Conservation (phyloP, 2,329 filamentous ascomycete species). For the Colletotrichum liaoningense region DNA sequence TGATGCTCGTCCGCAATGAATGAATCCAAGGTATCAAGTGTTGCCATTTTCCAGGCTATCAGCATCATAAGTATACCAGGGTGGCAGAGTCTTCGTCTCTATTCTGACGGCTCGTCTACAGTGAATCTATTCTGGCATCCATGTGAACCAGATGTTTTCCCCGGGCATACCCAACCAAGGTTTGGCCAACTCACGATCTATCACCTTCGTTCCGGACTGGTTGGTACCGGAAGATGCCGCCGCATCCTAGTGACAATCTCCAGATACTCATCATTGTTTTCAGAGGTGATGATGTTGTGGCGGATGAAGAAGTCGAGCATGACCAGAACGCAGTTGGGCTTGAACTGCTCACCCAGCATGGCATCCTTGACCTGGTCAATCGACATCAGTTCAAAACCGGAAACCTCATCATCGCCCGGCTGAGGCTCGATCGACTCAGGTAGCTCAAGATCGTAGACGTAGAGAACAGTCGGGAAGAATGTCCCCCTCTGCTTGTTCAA, state of each 20-base stretch:
- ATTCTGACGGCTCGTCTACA: background rate
- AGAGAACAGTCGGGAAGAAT: conserved; percentile 56
- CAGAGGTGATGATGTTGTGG: conserved; percentile 78
- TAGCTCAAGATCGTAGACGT: conserved; percentile 82
- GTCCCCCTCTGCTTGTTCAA: conserved; percentile 28
- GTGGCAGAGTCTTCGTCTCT: too few species aligned
- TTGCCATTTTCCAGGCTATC: too few species aligned
- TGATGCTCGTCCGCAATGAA: too few species aligned
- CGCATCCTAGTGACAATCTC: conserved; percentile 68
- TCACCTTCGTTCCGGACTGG: background rate
- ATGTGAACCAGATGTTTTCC: too few species aligned
- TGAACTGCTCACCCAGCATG: conserved; percentile 78
- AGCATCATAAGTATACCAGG: too few species aligned
- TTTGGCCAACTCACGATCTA: background rate
- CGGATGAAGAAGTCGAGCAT: conserved; percentile 86
- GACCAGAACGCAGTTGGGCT: conserved; percentile 84
- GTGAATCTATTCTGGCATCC: background rate
- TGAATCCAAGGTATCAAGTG: too few species aligned
- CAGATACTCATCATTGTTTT: conserved; percentile 78
- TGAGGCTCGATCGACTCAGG: conserved; percentile 66
- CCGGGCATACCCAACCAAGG: too few species aligned
- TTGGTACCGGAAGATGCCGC: conserved; percentile 55
- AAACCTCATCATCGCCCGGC: conserved; percentile 83
- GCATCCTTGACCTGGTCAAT: conserved; percentile 69
- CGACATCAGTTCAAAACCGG: conserved; percentile 76